Conservation (phyloP, 768 basidiomycete species). For the Kwoniella sp. region DNA sequence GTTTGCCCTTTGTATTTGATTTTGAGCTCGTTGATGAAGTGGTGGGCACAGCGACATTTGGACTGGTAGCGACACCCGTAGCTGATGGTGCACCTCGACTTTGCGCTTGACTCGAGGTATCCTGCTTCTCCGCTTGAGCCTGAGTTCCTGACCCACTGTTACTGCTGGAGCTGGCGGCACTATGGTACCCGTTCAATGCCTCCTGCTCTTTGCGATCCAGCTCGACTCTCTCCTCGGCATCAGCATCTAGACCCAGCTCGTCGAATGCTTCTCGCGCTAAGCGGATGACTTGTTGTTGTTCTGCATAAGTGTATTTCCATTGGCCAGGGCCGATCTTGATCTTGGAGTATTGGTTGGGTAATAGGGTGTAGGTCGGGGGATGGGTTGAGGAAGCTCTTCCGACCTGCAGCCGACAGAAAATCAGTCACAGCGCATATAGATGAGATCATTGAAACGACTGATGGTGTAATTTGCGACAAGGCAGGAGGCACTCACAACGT, state of each 20-base stretch:
- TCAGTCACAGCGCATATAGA: neutral
- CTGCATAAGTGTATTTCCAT: conserved; percentile 43
- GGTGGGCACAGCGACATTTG: neutral
- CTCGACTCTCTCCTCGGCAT: conserved; percentile 42
- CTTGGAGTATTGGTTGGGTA: conserved; percentile 45
- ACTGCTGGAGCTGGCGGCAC: conserved; percentile 10
- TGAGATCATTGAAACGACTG: too few relatives aligned
- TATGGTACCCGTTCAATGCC: conserved; percentile 18
- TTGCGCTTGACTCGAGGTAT: neutral
- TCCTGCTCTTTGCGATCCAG: conserved; percentile 36
- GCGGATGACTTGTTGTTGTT: conserved; percentile 29
- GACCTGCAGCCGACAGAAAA: conserved; percentile 24
- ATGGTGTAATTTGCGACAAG: too few relatives aligned
- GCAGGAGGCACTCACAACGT: conserved; percentile 34
- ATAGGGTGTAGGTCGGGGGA: conserved; percentile 34
- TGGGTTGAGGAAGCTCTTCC: conserved; percentile 24
- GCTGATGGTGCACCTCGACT: too few relatives aligned
- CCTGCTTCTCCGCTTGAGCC: neutral
- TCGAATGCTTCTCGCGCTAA: conserved; percentile 44
- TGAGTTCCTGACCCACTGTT: neutral
- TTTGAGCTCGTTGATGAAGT: conserved; percentile 1
- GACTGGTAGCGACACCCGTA: neutral
- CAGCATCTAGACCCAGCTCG: conserved; percentile 35
- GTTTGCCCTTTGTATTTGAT: conserved; percentile 2
- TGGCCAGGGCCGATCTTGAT: conserved; percentile 40